phyloP scores from a whole-genome alignment of 2,329 filamentous ascomycete genomes.

The Ophiocordyceps camponoti-saundersi region DNA sequence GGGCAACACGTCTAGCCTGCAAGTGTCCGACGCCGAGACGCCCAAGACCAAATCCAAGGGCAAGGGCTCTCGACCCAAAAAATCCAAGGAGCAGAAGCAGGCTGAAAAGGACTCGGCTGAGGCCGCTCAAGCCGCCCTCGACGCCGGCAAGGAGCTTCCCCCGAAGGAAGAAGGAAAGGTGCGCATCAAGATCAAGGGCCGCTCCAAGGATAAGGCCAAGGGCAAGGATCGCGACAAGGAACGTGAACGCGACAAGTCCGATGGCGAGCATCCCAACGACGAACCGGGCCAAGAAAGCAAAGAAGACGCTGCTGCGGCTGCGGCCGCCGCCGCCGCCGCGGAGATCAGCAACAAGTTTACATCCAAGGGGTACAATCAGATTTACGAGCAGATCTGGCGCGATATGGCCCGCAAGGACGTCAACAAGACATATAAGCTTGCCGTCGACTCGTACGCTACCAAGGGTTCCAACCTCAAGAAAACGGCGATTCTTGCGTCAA shows the following conservation, averaged over 20 bases:
- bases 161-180: slow-evolving; percentile 42
- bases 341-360: slow-evolving; percentile 52
- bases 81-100: slow-evolving; percentile 76
- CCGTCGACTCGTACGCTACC: slow-evolving; percentile 67
- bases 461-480: slow-evolving; percentile 95
- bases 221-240: slow-evolving; percentile 7
- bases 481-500: slow-evolving; percentile 89
- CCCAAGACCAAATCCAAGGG: slow-evolving; percentile 32
- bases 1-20: slow-evolving; percentile 73
- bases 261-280: slow-evolving; percentile 21
- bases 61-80: slow-evolving; percentile 60
- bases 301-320: slow-evolving; percentile 19
- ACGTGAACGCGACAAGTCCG: slow-evolving; percentile 25
- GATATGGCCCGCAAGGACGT: slow-evolving; percentile 89
- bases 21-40: slow-evolving; percentile 42
- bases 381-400: slow-evolving; percentile 94
- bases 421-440: slow-evolving; percentile 79
- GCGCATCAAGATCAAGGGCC: slow-evolving; percentile 44
- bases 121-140: slow-evolving; percentile 69
- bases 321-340: slow-evolving; percentile 7
- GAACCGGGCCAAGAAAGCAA: slow-evolving; percentile 34
- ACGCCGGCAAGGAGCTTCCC: slow-evolving; percentile 56
- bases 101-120: slow-evolving; percentile 72
- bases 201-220: slow-evolving; percentile 27
- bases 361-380: slow-evolving; percentile 88